phyloP scores from a whole-genome alignment of 2,329 filamentous ascomycete genomes.

The Proliferodiscus dingleyae region DNA sequence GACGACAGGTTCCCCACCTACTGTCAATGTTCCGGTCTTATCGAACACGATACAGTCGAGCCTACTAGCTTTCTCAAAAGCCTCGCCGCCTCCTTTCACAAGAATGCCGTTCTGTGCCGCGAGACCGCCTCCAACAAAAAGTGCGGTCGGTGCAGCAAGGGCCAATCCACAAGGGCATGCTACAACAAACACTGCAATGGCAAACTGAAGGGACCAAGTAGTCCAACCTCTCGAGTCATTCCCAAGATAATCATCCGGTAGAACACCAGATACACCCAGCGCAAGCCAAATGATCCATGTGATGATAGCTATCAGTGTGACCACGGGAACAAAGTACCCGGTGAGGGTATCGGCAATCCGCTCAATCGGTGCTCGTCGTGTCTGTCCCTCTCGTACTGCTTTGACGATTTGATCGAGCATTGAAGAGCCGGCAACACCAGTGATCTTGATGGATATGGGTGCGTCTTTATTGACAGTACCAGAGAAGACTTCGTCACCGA shows the following conservation, averaged over 20 bases:
- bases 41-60: slow-evolving; percentile 55
- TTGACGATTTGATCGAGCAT: slow-evolving; percentile 78
- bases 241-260: slow-evolving; percentile 54
- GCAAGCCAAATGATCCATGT: slow-evolving; percentile 71
- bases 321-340: slow-evolving; percentile 69
- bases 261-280: slow-evolving; percentile 52
- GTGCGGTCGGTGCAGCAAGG: slow-evolving; percentile 53
- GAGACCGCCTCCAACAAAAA: slow-evolving; percentile 54
- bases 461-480: slow-evolving; percentile 70
- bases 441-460: slow-evolving; percentile 59
- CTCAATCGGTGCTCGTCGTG: slow-evolving; percentile 70
- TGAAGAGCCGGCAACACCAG: slow-evolving; percentile 60
- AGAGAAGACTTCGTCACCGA: slow-evolving; percentile 62
- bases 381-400: slow-evolving; percentile 72
- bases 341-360: slow-evolving; percentile 69
- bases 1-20: slow-evolving; percentile 64
- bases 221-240: slow-evolving; percentile 57
- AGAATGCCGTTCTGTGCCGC: slow-evolving; percentile 53
- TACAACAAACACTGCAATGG: slow-evolving; percentile 56
- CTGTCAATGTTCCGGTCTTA: slow-evolving; percentile 55
- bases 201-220: slow-evolving; percentile 74
- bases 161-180: slow-evolving; percentile 58
- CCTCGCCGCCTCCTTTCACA: slow-evolving; percentile 54
- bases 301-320: slow-evolving; percentile 62
- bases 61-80: slow-evolving; percentile 52